Conservation (phyloP, 2,329 filamentous ascomycete species). For the Emydomyces testavorans region DNA sequence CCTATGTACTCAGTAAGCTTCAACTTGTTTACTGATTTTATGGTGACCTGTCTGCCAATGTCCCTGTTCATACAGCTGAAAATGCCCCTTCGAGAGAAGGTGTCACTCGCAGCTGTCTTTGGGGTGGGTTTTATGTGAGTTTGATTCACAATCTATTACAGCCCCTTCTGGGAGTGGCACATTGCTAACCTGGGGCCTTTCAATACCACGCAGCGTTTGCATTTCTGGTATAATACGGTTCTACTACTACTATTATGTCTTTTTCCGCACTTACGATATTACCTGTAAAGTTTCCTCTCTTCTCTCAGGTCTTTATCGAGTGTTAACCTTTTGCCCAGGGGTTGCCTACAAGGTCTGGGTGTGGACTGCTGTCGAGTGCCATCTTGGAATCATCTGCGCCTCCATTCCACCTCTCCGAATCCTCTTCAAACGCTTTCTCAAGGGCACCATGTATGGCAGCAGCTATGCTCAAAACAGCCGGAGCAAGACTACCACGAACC, state of each 20-base stretch:
- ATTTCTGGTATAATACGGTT: constrained; percentile 8
- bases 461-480: constrained; percentile 1
- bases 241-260: constrained; percentile 4
- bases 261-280: constrained; percentile 11
- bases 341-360: constrained; percentile 10
- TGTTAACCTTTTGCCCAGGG: constrained; percentile 6
- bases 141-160: background rate
- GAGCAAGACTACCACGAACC: background rate
- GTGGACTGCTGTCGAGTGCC: constrained; percentile 6
- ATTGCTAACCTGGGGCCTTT: background rate
- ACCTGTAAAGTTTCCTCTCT: constrained; percentile 1
- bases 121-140: constrained; percentile 11
- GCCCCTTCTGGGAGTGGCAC: background rate
- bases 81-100: constrained; percentile 11
- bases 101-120: constrained; percentile 7
- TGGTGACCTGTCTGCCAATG: constrained; percentile 9
- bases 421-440: constrained; percentile 9
- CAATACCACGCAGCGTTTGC: constrained; percentile 6
- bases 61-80: constrained; percentile 12
- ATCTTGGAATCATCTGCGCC: constrained; percentile 12
- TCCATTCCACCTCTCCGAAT: constrained; percentile 8
- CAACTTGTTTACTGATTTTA: constrained; percentile 8
- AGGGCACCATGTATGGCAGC: constrained; percentile 7
- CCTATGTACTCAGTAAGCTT: constrained; percentile 7
- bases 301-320: background rate